phyloP scores from a whole-genome alignment of 345 rosid genomes.

The Fremontodendron californicum region DNA sequence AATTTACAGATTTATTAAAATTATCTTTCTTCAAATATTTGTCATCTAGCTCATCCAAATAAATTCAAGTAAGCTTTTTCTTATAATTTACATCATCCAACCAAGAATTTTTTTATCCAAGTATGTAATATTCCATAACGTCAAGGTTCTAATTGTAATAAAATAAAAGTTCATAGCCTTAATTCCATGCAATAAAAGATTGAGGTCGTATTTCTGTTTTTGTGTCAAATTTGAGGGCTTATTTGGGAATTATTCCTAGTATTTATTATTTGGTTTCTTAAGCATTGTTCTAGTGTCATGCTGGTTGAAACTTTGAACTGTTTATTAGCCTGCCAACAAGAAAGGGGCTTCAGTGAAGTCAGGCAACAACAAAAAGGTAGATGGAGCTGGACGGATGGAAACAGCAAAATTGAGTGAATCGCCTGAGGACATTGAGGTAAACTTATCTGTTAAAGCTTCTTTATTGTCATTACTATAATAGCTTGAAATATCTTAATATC shows the following conservation, averaged over 20 bases:
- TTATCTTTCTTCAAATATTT: neutral
- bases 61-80: conserved; percentile 6
- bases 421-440: conserved; percentile 91
- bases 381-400: conserved; percentile 68
- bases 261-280: neutral
- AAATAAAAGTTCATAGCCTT: neutral
- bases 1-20: neutral
- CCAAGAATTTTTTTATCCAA: neutral
- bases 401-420: conserved; percentile 50
- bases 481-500: neutral
- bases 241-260: neutral
- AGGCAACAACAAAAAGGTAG: conserved; percentile 65
- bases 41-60: neutral
- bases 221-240: neutral
- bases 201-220: neutral
- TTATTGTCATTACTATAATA: conserved; percentile 1
- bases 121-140: too few relatives aligned
- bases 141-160: neutral
- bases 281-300: neutral
- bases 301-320: conserved; percentile 11
- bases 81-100: neutral
- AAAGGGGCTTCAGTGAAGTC: conserved; percentile 61
- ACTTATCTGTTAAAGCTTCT: neutral
- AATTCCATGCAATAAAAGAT: neutral
- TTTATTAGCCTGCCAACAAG: conserved; percentile 58